Evolutionary conservation across 192 early-diverging fungal species (phyloP).

Genomic region (Coemansia sp.): DNA sequence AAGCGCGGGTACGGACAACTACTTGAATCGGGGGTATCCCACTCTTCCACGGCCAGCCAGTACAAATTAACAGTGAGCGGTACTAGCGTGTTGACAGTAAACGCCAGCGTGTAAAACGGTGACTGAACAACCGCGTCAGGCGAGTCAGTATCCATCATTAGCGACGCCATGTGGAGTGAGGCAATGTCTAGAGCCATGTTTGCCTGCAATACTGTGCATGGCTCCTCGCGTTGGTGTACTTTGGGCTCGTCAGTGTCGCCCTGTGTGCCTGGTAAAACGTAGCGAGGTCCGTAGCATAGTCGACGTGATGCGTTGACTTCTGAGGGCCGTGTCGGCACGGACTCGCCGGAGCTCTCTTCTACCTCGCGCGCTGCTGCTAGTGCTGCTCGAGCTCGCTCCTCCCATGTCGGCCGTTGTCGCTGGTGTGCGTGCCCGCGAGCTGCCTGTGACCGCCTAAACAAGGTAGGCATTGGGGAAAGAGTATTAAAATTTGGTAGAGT

Average conservation of each 20-base stretch:
- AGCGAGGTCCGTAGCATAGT: constrained; percentile 52
- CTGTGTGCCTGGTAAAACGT: constrained; percentile 40
- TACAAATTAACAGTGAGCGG: constrained; percentile 39
- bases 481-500: too few species aligned
- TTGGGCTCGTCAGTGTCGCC: constrained; percentile 13
- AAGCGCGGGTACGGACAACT: constrained; percentile 26
- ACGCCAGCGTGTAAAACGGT: constrained; percentile 42
- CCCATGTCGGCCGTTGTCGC: constrained; percentile 43
- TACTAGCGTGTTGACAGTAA: constrained; percentile 44
- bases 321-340: constrained; percentile 51
- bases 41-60: constrained; percentile 53
- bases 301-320: constrained; percentile 49
- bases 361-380: constrained; percentile 54
- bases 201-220: constrained; percentile 40
- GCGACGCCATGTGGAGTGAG: constrained; percentile 43
- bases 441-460: constrained; percentile 49
- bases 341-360: constrained; percentile 50
- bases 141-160: constrained; percentile 30
- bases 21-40: constrained; percentile 25
- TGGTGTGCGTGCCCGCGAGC: constrained; percentile 28
- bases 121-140: constrained; percentile 32
- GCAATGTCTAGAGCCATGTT: constrained; percentile 35
- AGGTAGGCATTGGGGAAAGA: constrained; percentile 28
- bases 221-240: constrained; percentile 42
- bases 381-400: constrained; percentile 47